A percentile compares a stretch with the other conserved stretches of the same genome.
Conservation (phyloP, 495 filamentous ascomycete species). For the Delitschia confertaspora region DNA sequence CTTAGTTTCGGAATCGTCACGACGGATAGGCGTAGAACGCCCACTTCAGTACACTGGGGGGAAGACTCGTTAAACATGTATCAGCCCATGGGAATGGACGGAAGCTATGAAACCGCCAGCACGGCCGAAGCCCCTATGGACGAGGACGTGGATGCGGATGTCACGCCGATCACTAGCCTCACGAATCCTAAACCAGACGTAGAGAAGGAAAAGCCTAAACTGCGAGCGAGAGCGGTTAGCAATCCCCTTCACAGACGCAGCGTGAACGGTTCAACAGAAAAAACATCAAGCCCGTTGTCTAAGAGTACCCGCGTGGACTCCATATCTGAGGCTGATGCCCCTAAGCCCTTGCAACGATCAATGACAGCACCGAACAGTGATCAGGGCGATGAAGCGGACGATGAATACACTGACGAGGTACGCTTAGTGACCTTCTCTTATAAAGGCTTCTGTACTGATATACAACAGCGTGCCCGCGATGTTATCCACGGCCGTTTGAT, state of each 20-base stretch:
- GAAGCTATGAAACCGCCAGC: slow-evolving; percentile 24
- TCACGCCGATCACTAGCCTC: slow-evolving; percentile 14
- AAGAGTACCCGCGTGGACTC: slow-evolving; percentile 19
- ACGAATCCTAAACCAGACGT: slow-evolving; percentile 3
- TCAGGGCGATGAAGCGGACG: slow-evolving; percentile 33
- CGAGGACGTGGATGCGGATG: slow-evolving; percentile 13
- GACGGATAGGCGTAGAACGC: slow-evolving; percentile 67
- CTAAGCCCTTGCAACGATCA: slow-evolving; percentile 1
- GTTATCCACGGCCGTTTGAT: slow-evolving; percentile 86
- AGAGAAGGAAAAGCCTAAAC: slow-evolving; percentile 12
- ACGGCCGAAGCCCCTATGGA: slow-evolving; percentile 19
- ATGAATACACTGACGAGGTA: slow-evolving; percentile 71
- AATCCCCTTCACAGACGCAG: slow-evolving; percentile 13
- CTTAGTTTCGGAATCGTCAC: slow-evolving; percentile 96
- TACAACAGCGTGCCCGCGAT: slow-evolving; percentile 60
- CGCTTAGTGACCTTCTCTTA: not conserved
- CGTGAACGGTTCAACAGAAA: slow-evolving; percentile 10
- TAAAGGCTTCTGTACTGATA: slow-evolving; percentile 1
- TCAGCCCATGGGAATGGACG: slow-evolving; percentile 33
- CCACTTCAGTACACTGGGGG: slow-evolving; percentile 46
- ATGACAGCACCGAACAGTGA: slow-evolving; percentile 1
- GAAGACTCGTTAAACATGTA: slow-evolving; percentile 55
- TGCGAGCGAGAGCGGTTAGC: slow-evolving; percentile 10
- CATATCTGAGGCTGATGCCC: slow-evolving; percentile 10
- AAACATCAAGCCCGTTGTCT: slow-evolving; percentile 20